Percentiles rank a stretch among this genome's conserved stretches.
phyloP scores from a whole-genome alignment of 352 stramenopile genomes.

The Globisporangium paroecandrum region DNA sequence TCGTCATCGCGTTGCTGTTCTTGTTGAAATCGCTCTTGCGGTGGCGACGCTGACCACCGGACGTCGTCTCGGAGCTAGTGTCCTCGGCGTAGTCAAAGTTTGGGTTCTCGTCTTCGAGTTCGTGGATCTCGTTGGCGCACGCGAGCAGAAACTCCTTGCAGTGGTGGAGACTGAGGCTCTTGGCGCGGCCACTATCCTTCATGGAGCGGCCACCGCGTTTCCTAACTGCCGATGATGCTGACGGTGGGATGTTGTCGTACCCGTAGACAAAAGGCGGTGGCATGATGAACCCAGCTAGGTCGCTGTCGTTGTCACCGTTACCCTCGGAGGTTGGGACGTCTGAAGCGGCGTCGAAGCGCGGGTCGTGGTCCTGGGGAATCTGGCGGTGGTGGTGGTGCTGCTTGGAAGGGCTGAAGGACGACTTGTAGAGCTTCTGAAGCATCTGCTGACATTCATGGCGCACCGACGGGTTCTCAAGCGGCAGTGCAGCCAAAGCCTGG shows the following conservation, averaged over 20 bases:
- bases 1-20: not conserved
- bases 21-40: not conserved
- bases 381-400: not conserved
- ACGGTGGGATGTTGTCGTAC: slow-evolving; percentile 15
- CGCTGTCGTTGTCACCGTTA: not conserved
- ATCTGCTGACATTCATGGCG: slow-evolving; percentile 37
- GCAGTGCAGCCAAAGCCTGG: slow-evolving; percentile 34
- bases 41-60: not conserved
- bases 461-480: slow-evolving; percentile 36
- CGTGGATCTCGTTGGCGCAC: slow-evolving; percentile 79
- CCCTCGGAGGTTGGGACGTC: slow-evolving; percentile 16
- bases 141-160: slow-evolving; percentile 71
- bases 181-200: slow-evolving; percentile 38
- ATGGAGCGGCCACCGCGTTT: not conserved
- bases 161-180: slow-evolving; percentile 43
- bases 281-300: not conserved
- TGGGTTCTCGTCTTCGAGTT: slow-evolving; percentile 64
- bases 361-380: not conserved
- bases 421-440: slow-evolving; percentile 31
- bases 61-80: slow-evolving; percentile 23
- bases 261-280: slow-evolving; percentile 20
- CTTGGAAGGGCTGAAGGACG: slow-evolving; percentile 1
- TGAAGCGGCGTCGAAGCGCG: slow-evolving; percentile 14
- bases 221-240: not conserved
- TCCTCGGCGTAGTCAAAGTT: slow-evolving; percentile 74